A percentile compares a stretch with the other conserved stretches of the same genome.
Evolutionary conservation across 495 filamentous ascomycete species (phyloP).

Genomic region (Aspergillus nanangensis): DNA sequence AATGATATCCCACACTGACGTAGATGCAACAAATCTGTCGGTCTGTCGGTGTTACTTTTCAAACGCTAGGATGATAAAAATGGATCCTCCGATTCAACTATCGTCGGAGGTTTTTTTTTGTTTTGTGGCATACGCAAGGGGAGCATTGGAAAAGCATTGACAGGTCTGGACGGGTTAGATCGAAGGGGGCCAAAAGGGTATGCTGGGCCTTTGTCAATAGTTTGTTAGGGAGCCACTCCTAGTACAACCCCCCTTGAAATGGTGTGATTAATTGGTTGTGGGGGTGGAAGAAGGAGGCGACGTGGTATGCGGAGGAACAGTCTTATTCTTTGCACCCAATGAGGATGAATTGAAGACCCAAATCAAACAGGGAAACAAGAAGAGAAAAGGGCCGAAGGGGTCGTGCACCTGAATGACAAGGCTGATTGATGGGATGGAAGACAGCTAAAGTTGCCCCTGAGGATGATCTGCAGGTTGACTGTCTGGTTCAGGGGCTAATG

Average conservation of each 20-base stretch:
- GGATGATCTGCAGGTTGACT: slow-evolving; percentile 2
- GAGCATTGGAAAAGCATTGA: background rate
- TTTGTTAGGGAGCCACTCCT: no score
- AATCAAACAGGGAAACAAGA: background rate
- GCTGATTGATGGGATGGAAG: background rate
- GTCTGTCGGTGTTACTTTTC: no score
- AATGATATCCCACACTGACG: no score
- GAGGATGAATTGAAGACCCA: background rate
- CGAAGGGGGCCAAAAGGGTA: background rate
- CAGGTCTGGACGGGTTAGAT: background rate
- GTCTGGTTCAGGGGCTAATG: slow-evolving; percentile 2
- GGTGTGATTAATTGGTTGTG: background rate
- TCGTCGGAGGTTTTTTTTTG: no score
- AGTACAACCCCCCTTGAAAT: no score
- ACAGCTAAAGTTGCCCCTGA: slow-evolving; percentile 4
- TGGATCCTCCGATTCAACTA: no score
- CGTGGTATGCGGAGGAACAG: no score
- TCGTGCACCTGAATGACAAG: background rate
- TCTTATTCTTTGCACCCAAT: no score
- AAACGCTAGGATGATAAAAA: no score
- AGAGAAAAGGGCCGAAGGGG: background rate
- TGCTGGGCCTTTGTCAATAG: no score
- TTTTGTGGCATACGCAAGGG: no score
- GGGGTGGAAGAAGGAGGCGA: background rate
- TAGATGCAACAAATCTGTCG: no score